A percentile compares a stretch with the other conserved stretches of the same genome.
Evolutionary conservation across 495 filamentous ascomycete species (phyloP).

Genomic region (Aspergillus ostianus): DNA sequence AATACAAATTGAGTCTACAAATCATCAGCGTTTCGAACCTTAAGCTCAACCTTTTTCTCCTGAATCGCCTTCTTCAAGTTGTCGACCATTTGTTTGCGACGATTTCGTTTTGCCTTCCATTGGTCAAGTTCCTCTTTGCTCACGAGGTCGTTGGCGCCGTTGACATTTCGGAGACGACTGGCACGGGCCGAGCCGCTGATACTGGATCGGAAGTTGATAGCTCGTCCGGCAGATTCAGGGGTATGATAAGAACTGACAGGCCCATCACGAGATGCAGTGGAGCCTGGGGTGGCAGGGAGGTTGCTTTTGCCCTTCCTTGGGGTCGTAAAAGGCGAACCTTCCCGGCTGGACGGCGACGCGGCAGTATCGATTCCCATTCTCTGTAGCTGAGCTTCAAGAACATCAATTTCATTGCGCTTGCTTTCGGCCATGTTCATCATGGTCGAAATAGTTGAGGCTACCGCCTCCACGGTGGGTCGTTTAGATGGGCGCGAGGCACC

Average conservation of each 20-base stretch:
- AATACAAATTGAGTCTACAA: conserved; percentile 19
- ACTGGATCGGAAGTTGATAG: conserved; percentile 41
- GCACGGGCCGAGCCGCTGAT: conserved; percentile 47
- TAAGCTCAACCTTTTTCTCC: conserved; percentile 28
- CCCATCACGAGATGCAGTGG: conserved; percentile 39
- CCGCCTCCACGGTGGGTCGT: conserved; percentile 86
- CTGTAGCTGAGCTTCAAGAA: conserved; percentile 81
- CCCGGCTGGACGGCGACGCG: conserved; percentile 47
- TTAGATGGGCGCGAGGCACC: conserved; percentile 32
- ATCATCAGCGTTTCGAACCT: conserved; percentile 39
- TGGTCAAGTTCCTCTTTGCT: conserved; percentile 55
- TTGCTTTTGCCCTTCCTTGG: conserved; percentile 43
- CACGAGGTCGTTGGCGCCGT: conserved; percentile 34
- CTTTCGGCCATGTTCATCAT: conserved; percentile 91
- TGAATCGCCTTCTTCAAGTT: conserved; percentile 41
- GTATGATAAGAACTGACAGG: conserved; percentile 51
- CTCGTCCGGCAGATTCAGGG: conserved; percentile 49
- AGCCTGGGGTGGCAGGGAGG: conserved; percentile 40
- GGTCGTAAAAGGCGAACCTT: conserved; percentile 61
- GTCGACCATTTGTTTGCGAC: conserved; percentile 52
- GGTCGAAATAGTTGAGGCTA: conserved; percentile 84
- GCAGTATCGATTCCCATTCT: conserved; percentile 59
- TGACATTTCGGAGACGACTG: conserved; percentile 42
- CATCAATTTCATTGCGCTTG: conserved; percentile 82
- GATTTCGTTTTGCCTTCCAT: conserved; percentile 56